These are phyloP conservation scores for Paspalum vaginatum DNA, from an alignment of 176 grass and related monocot genomes.

Conservation along the genomic window DNA sequence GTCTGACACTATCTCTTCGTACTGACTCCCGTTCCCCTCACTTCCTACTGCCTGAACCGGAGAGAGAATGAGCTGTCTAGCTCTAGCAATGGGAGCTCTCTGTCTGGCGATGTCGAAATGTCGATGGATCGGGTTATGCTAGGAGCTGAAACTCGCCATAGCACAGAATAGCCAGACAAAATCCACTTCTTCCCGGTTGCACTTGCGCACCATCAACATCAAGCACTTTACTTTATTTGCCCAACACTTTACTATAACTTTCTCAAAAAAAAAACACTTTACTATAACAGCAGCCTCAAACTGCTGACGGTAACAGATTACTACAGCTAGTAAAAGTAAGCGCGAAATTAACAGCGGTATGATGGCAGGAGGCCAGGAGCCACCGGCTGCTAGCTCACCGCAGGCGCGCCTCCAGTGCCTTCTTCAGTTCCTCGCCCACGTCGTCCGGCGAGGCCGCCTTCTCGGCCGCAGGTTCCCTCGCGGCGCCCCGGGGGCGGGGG, in stretches of 20 bases:
- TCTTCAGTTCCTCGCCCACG: conserved; percentile 57
- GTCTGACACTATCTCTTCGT: conserved; percentile 20
- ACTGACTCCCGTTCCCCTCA: conserved; percentile 4
- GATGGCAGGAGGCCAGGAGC: neutral
- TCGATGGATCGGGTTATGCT: too few species aligned
- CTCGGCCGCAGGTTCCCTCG: neutral
- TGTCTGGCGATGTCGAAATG: too few species aligned
- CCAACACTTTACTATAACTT: too few species aligned
- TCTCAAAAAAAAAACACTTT: too few species aligned
- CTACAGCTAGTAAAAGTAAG: neutral
- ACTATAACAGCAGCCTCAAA: neutral
- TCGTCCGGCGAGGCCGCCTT: neutral
- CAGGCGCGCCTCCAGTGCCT: conserved; percentile 50
- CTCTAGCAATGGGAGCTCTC: too few species aligned
- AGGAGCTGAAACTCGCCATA: too few species aligned
- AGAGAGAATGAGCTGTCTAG: too few species aligned
- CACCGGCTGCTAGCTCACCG: conserved; percentile 3
- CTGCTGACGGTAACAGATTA: neutral
- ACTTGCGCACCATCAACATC: too few species aligned
- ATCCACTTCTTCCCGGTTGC: too few species aligned
- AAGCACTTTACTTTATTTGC: too few species aligned
- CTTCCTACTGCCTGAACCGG: neutral
- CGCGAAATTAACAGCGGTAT: neutral
- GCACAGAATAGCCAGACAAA: too few species aligned
- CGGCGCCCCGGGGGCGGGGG: neutral